A percentile compares a stretch with the other conserved stretches of the same genome.
These are phyloP conservation scores for Metrosideros polymorpha DNA, from an alignment of 441 rosid genomes.

Conservation along the genomic window DNA sequence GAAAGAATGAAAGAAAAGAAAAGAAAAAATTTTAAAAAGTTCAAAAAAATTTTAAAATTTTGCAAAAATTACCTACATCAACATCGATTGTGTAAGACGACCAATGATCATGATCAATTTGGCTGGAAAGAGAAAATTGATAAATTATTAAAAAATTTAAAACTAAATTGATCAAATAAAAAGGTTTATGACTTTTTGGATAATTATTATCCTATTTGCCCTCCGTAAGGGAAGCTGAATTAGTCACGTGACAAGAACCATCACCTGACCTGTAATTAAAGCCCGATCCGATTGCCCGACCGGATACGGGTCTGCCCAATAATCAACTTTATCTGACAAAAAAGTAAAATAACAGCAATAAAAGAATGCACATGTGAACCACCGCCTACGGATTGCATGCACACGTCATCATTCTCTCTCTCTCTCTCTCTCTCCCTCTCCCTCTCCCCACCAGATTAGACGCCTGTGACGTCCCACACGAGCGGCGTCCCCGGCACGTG, in stretches of 20 bases:
- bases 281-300: not conserved
- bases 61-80: not conserved
- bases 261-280: not conserved
- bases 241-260: not conserved
- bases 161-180: not conserved
- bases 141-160: not conserved
- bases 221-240: too few species aligned
- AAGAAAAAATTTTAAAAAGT: too few species aligned
- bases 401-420: not conserved
- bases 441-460: not conserved
- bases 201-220: too few species aligned
- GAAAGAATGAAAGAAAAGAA: too few species aligned
- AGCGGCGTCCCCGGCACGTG: not conserved
- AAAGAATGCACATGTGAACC: not conserved
- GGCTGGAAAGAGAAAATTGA: rapidly evolving
- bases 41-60: too few species aligned
- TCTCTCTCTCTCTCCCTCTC: not conserved
- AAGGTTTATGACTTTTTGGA: not conserved
- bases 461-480: not conserved
- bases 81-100: rapidly evolving
- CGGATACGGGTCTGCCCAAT: not conserved
- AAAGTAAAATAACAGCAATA: not conserved
- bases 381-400: not conserved
- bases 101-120: rapidly evolving
- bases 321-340: not conserved